Evolutionary conservation across 805 yeast species (phyloP), one percentile per base, ranked within the genome.

Genomic region (Millerozyma miso): DNA sequence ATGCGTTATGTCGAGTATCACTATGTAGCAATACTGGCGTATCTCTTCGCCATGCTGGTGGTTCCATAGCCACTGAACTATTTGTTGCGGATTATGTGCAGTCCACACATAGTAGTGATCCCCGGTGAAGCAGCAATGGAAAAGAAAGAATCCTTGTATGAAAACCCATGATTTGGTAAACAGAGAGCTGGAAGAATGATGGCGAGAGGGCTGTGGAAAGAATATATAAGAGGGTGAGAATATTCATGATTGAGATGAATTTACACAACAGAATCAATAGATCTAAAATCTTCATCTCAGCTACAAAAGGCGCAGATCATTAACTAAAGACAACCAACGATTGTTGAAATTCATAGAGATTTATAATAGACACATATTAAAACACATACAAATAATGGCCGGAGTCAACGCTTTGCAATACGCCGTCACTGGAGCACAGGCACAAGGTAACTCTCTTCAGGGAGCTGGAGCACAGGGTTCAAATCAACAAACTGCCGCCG

Each of bases 371-470:
- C n/a, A n/a, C n/a, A n/a, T n/a, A n/a, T n/a, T n/a, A n/a, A n/a
- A n/a, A 23, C 6, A 23, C 10, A 23, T 23, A 23, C 6, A 7
- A 23, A 20, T n/a, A 13, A 26, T 26, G 16, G 23, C 15, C 8
- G 56, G 54, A 46, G 31, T 58, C 41, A 60, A 61, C 63, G 67
- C 67, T 39, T 56, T 59, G 41, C 48, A 63, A 31, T 60, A 43
- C 54, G 65, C 63, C 37, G 61, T 59, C 36, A 33, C 46, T 19
- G 10, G 26, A 38, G n/a, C n/a, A n/a, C 29, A 23, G 10, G 29
- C 29, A 7, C 10, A 10, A 6, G 10, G 10, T 7, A 23, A 23
- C 29, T 23, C 29, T 23, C 10, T 10, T 23, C 29, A 42, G 40
- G 23, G 31, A 29, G 29, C 42, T 31, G 46, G 46, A 23, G 55